Base-by-base conservation (phyloP, 2,329 filamentous ascomycete species). In the Fusarium sp. region DNA sequence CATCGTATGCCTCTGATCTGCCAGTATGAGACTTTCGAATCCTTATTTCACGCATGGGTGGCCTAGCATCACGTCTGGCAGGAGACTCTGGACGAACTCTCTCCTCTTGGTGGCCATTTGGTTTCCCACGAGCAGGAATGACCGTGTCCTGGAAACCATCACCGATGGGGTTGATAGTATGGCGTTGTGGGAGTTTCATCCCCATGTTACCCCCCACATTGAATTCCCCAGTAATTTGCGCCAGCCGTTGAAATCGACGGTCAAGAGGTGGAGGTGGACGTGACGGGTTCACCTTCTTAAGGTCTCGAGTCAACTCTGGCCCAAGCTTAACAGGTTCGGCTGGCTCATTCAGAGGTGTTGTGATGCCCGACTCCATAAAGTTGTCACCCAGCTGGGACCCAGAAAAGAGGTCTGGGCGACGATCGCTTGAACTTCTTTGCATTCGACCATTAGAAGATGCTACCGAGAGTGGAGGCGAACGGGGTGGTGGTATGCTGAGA, bases 21-120 rank as follows among this genome's bases (percentile, higher is more conserved):
- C 69, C 73, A 29, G 55, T 56, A 53, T 76, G 71, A n/a, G 73
- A 67, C 42, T 71, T 76, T 49, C 72, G 69, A 40, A 77, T 71
- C 16, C 69, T 74, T 10, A 76, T 67, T 56, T 83, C 80, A 18
- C 83, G 79, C 62, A 83, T 71, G 0, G 83, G 77, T n/a, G 83
- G 74, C 51, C 77, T 80, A 16, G 78, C 72, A 20, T 77, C 76
- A 18, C 61, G 74, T 25, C 72, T 64, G 8, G 68, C 62, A 33
- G 75, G 74, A 4, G 74, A 75, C 11, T 65, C 65, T 6, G 74
- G 73, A 16, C 71, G 73, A 27, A 50, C 42, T 23, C 70, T 71
- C 7, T 65, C 54, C 25, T 61, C 53, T 14, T 66, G 63, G 58
- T 72, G 67, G 6, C 64, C 67, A 33, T 65, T 64, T 7, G 61